Conservation (phyloP, 177 flowering plant genomes). For the Vitis hybrid region DNA sequence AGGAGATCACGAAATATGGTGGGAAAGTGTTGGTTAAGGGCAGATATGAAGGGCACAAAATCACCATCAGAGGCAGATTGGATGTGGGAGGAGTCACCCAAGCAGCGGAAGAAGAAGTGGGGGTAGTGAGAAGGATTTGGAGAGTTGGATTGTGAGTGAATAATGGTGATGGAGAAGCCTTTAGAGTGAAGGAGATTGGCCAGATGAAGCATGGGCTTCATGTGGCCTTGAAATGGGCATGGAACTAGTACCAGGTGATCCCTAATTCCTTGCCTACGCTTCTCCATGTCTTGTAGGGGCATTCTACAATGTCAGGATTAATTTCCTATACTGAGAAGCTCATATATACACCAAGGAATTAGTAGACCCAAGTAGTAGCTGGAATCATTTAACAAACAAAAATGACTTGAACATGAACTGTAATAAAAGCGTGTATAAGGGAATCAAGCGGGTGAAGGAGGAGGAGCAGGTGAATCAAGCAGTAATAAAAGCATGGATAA, state of each 20-base stretch:
- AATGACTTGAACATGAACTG: background rate
- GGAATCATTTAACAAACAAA: background rate
- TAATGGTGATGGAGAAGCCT: background rate
- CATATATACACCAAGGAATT: background rate
- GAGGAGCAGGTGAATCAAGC: too few relatives aligned
- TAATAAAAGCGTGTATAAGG: too few relatives aligned
- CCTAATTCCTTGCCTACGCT: background rate
- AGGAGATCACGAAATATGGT: background rate
- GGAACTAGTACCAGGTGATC: background rate
- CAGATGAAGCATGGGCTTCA: background rate
- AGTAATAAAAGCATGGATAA: too few relatives aligned
- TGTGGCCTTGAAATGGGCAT: background rate
- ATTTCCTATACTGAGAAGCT: background rate
- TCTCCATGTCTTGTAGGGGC: background rate
- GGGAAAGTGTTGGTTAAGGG: background rate
- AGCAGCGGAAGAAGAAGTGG: background rate
- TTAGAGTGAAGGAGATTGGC: background rate
- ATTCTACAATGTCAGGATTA: background rate
- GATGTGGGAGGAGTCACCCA: background rate
- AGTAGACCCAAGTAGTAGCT: background rate
- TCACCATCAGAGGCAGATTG: background rate
- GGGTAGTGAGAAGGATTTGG: background rate
- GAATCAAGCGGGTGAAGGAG: too few relatives aligned
- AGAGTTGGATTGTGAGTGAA: background rate
- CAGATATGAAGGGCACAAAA: background rate